Base-by-base conservation (phyloP, 2,329 filamentous ascomycete genomes). In the Nigrospora oryzae region DNA sequence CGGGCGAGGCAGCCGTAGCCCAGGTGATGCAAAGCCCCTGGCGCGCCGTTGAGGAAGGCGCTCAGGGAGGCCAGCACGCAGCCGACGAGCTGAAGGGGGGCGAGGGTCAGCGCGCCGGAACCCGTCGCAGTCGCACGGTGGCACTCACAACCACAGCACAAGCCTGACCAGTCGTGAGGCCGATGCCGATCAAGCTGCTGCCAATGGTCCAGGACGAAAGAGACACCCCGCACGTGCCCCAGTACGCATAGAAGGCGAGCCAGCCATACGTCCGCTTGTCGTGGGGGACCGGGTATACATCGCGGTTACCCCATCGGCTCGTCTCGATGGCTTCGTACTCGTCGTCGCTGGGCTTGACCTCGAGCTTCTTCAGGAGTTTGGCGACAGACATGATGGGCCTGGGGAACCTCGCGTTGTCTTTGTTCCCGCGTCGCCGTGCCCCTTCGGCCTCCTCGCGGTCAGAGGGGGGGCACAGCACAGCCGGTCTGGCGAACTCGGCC, bases 171-270 rank as follows among this genome's bases (percentile, higher is more conserved):
- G 48, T 41, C 15, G 48, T 49, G 28, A 49, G 36, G 15, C 48
- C 45, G 28, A 49, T 49, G 14, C 48, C 48, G 13, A 49, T 45
- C 12, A 49, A 16, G 17, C 48, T 49, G 40, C 48, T 49, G 31
- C 48, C 48, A 12, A 47, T 45, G 23, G 48, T 49, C 48, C 48
- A 49, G 15, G 44, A 46, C 12, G 48, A 49, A 35, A 49, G 39
- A 12, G 44, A 49, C n/a, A 49, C 47, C 28, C 48, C 48, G 23
- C 48, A 49, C 28, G 48, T 49, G 8, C 48, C 48, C 48, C 48
- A 49, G 36, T 47, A 49, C 7, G 48, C 48, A 28, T 49, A 49
- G 36, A 49, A 49, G 3, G 45, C 34, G 19, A 49, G 34, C 48
- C 45, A 49, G 23, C 48, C 45, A 34, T 49, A 49, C 8, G 48